phyloP scores from a whole-genome alignment of 2,329 filamentous ascomycete genomes.

The Aschersonia sp. region DNA sequence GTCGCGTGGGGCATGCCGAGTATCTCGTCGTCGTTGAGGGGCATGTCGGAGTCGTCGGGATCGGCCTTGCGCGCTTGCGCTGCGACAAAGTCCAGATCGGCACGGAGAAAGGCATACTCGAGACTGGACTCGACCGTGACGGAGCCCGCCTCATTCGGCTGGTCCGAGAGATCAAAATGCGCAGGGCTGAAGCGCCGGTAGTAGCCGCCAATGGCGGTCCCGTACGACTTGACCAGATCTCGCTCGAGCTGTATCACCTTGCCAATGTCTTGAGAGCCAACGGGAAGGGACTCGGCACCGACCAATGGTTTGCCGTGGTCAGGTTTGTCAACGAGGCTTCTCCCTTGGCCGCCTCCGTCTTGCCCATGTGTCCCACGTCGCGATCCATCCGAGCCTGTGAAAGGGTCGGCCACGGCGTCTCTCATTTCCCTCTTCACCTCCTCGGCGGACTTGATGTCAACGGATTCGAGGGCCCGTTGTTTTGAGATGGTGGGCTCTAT shows the following conservation, averaged over 20 bases:
- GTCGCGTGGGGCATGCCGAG: conserved; percentile 46
- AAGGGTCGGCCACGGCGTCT: conserved; percentile 14
- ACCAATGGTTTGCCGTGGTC: conserved; percentile 21
- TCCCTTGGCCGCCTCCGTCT: neutral
- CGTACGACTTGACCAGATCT: conserved; percentile 62
- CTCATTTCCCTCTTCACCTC: conserved; percentile 25
- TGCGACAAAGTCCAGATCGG: conserved; percentile 85
- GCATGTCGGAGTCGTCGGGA: conserved; percentile 59
- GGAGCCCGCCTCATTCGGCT: conserved; percentile 16
- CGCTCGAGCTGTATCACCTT: conserved; percentile 57
- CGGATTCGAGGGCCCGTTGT: conserved; percentile 14
- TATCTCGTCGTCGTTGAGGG: conserved; percentile 74
- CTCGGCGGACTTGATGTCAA: conserved; percentile 35
- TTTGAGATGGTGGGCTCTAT: conserved; percentile 6
- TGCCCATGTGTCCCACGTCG: too few relatives aligned
- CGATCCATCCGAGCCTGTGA: neutral
- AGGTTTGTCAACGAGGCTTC: conserved; percentile 18
- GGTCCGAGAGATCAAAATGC: conserved; percentile 42
- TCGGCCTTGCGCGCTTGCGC: conserved; percentile 76
- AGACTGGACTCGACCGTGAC: conserved; percentile 64
- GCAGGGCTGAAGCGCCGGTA: conserved; percentile 80
- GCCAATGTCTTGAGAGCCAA: conserved; percentile 36
- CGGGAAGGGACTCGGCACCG: conserved; percentile 28
- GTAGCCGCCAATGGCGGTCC: conserved; percentile 78
- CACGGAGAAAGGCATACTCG: conserved; percentile 83